Evolutionary conservation across 2,329 filamentous ascomycete species (phyloP).

Genomic region (Sclerotinia subarctica): DNA sequence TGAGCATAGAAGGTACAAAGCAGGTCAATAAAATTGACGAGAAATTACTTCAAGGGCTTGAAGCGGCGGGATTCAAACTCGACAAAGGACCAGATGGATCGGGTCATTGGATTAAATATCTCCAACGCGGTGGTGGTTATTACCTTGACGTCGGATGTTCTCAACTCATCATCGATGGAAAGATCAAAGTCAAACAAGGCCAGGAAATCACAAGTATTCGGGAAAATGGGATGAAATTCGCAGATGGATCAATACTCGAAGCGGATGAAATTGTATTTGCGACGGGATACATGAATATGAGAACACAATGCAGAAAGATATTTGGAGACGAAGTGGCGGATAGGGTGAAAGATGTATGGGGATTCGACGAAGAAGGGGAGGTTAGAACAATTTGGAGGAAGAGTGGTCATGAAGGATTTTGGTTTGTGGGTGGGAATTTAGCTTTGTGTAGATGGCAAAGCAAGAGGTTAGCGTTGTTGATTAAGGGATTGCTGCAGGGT

Average conservation of each 20-base stretch:
- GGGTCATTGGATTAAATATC: slow-evolving; percentile 57
- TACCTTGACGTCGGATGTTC: slow-evolving; percentile 55
- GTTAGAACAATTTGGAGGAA: slow-evolving; percentile 47
- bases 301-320: slow-evolving; percentile 47
- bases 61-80: slow-evolving; percentile 55
- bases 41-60: slow-evolving; percentile 47
- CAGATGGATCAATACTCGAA: slow-evolving; percentile 46
- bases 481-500: slow-evolving; percentile 46
- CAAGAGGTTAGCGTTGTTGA: slow-evolving; percentile 48
- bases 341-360: slow-evolving; percentile 48
- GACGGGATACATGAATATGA: slow-evolving; percentile 53
- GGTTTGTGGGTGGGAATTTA: slow-evolving; percentile 52
- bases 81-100: slow-evolving; percentile 54
- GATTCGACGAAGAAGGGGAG: slow-evolving; percentile 49
- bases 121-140: slow-evolving; percentile 56
- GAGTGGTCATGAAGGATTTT: slow-evolving; percentile 49
- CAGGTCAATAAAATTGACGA: slow-evolving; percentile 41
- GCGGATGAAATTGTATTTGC: slow-evolving; percentile 53
- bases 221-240: slow-evolving; percentile 40
- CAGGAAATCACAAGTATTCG: slow-evolving; percentile 46
- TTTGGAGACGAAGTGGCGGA: slow-evolving; percentile 51
- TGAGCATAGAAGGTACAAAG: slow-evolving; percentile 49
- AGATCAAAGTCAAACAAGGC: slow-evolving; percentile 51
- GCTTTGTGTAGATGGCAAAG: slow-evolving; percentile 48
- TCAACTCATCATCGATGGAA: slow-evolving; percentile 50